Base-by-base conservation (phyloP, 208 protist genomes). In the Leptomonas seymouri region DNA sequence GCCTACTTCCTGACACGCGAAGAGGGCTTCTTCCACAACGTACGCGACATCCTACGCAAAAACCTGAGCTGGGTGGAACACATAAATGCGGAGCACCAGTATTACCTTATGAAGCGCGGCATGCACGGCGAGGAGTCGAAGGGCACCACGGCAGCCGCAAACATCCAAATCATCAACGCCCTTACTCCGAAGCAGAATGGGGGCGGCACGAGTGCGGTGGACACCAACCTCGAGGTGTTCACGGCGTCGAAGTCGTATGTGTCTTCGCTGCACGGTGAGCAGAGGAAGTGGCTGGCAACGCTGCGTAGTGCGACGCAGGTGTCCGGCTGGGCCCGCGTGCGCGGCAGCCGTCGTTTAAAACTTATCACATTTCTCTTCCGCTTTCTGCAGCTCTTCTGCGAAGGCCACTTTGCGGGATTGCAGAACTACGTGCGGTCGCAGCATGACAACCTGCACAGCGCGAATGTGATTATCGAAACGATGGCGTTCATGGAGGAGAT, bases 331-430 rank as follows among this genome's bases (percentile, higher is more conserved):
- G 80, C 74, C 16, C 69, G 83, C 28, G 81, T 84, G 61, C 55
- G 67, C 2, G 85, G 81, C 34, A 71, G 70, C 28, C 73, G 84
- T 27, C 85, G 82, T 0, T 51, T 88, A 34, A 72, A 75, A 49
- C 59, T 89, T 31, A 73, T 94, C 41, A 61, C 59, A n/a, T 69
- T 55, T 23, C 69, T 97, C 41, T 86, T 98, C 49, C 86, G 93
- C 14, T 86, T 97, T 7, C 71, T 98, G 30, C 95, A 98, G 82
- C 83, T 98, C 36, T 89, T 97, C 65, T 97, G 93, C 75, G 95
- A 98, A 72, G 94, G 93, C 28, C 93, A 98, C 78, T 89, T 94
- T 55, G 20, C 70, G 7, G 73, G 80, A 11, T 74, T 98, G 76
- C 93, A 98, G 78, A 90, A 96, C 70, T 98, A 94, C 74, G 78